Conservation (phyloP, 169 alveolate species). For the Neospora caninum region DNA sequence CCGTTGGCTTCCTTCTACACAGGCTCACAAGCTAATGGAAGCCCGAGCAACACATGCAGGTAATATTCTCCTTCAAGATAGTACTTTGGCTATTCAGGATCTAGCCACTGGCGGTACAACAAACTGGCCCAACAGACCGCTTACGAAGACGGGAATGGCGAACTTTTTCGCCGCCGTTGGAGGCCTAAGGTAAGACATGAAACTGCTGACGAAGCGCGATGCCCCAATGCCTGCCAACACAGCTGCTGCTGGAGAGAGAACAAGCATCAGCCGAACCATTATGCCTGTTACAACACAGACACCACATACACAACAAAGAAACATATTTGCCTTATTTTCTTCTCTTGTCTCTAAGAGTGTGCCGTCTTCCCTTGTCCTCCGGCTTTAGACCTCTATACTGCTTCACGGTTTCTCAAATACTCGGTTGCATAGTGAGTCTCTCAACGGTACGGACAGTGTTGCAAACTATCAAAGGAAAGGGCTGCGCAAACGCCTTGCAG, state of each 20-base stretch:
- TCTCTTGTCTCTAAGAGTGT: background rate
- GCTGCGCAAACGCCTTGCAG: no score
- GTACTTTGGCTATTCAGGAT: no score
- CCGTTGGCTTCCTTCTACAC: background rate
- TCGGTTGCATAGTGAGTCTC: no score
- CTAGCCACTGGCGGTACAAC: no score
- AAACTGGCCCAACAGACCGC: background rate
- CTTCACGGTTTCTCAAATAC: no score
- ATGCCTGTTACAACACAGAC: conserved; percentile 78
- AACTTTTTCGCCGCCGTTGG: background rate
- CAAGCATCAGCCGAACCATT: conserved; percentile 97
- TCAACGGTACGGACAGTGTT: no score
- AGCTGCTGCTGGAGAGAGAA: conserved; percentile 86
- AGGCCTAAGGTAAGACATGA: conserved; percentile 47
- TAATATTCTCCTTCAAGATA: no score
- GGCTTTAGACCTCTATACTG: no score
- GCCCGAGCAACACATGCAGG: no score
- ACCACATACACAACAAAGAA: conserved; percentile 47
- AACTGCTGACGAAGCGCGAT: conserved; percentile 84
- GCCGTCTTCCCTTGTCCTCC: no score
- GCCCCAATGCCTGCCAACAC: conserved; percentile 94
- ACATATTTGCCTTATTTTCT: conserved; percentile 58
- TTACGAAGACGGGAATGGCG: background rate
- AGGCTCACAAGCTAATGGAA: no score
- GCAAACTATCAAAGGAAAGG: no score